Conservation (phyloP, 192 early-diverging fungal species). For the Backusella australiensis region DNA sequence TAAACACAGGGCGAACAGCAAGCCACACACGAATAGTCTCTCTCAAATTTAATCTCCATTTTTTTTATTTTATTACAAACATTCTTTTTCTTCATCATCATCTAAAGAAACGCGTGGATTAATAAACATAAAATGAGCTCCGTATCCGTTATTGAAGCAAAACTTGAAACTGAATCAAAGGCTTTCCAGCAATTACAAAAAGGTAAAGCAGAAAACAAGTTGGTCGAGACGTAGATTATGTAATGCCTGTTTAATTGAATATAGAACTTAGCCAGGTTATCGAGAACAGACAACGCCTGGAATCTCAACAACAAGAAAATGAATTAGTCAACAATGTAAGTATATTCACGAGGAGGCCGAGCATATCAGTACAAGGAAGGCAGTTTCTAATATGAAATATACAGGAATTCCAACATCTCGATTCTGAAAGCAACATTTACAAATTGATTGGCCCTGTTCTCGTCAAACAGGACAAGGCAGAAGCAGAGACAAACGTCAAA, state of each 20-base stretch:
- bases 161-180: constrained; percentile 69
- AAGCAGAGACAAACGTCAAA: constrained; percentile 85
- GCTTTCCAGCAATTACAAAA: constrained; percentile 74
- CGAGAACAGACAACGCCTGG: constrained; percentile 74
- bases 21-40: background rate
- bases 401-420: constrained; percentile 85
- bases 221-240: background rate
- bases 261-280: constrained; percentile 78
- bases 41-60: background rate
- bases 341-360: background rate
- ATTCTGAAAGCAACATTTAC: constrained; percentile 84
- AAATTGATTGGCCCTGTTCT: constrained; percentile 96
- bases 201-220: constrained; percentile 37
- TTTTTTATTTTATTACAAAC: background rate
- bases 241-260: background rate
- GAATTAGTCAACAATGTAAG: constrained; percentile 83
- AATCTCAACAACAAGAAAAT: constrained; percentile 97
- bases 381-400: background rate
- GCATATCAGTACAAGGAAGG: background rate
- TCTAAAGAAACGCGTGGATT: background rate
- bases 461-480: constrained; percentile 86
- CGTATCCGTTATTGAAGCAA: constrained; percentile 46
- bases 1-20: background rate
- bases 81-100: background rate
- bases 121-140: constrained; percentile 29